Base-by-base conservation (phyloP, 2,329 filamentous ascomycete genomes). In the Immersiporthe knoxdaviesiana region DNA sequence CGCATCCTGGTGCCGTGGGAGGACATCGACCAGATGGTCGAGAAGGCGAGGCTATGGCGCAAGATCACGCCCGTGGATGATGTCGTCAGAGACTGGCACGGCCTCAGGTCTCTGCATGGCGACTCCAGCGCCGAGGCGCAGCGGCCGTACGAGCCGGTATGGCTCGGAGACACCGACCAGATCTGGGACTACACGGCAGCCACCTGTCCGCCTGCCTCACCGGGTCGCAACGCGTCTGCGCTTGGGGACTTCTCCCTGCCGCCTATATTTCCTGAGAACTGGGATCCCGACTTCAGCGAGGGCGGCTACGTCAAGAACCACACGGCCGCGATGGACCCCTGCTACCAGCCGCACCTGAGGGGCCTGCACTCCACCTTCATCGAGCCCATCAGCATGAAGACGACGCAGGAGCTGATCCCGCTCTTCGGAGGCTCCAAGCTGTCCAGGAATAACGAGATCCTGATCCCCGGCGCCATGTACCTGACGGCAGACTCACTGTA, bases 401-500 rank as follows among this genome's bases (percentile, higher is more conserved):
- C 82, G 27, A 84, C 83, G 24, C 81, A 81, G 64, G 83, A 85
- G 72, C 79, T 89, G n/a, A 77, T 88, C 18, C 87, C 87, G 0
- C 79, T 89, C 3, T 89, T 89, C 72, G 81, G 85, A 70, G 87
- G 87, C 68, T 87, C 82, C 74, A 89, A 89, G 76, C 80, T 87
- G 70, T 83, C 84, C 58, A 80, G 84, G 67, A 89, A 89, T 78
- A 88, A 86, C 74, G 87, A 89, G 73, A 87, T 89, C 52, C 78
- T 90, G 10, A 87, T 89, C 72, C 87, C 87, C 0, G 86, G 85
- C 5, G 87, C 85, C 73, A 88, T 88, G 84, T 91, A 91, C 74
- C 85, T 89, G 72, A 83, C 83, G 27, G 78, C 84, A 11, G 86
- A 90, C 74, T 80, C 82, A 8, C 8, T 85, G 60, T 91, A 91